A percentile compares a stretch with the other conserved stretches of the same genome.
These are phyloP conservation scores for Malassezia brasiliensis DNA, from an alignment of 1,284 basidiomycete species.

Conservation along the genomic window DNA sequence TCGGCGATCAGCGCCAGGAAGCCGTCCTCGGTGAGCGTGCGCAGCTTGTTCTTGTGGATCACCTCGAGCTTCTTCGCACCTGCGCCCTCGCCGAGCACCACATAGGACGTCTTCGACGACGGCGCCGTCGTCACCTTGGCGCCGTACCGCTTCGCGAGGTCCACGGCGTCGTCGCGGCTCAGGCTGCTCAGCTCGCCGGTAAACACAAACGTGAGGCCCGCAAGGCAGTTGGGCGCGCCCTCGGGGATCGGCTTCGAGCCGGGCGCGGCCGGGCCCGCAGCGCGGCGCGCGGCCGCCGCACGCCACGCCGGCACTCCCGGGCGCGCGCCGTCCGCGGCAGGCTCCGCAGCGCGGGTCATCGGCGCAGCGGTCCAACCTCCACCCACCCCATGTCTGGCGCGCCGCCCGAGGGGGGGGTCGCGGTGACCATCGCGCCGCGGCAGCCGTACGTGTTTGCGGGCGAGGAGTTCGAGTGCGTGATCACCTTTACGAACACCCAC, in stretches of 20 bases:
- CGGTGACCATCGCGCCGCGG: conserved; percentile 57
- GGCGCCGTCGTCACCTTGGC: conserved; percentile 69
- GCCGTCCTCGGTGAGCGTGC: conserved; percentile 73
- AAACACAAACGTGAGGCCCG: conserved; percentile 85
- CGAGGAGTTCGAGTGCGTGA: conserved; percentile 69
- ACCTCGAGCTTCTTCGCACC: conserved; percentile 75
- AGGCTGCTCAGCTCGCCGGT: conserved; percentile 74
- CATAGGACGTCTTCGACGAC: conserved; percentile 80
- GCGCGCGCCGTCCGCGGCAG: background rate
- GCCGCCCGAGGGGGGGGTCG: conserved; percentile 29
- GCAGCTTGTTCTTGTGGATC: conserved; percentile 67
- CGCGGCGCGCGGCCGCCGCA: conserved; percentile 16
- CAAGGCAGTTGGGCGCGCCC: conserved; percentile 66
- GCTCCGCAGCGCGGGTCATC: background rate
- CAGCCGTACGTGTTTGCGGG: conserved; percentile 87
- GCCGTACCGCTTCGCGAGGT: conserved; percentile 83
- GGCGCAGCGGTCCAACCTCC: background rate
- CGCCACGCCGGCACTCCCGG: background rate
- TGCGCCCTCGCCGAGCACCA: conserved; percentile 77
- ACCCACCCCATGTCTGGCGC: background rate
- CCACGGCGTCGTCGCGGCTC: conserved; percentile 73
- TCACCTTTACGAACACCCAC: conserved; percentile 75
- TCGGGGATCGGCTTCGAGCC: conserved; percentile 76
- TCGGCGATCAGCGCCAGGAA: conserved; percentile 61
- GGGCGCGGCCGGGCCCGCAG: conserved; percentile 59